Conservation (phyloP, 192 early-diverging fungal genomes). For the Coemansia sp. region DNA sequence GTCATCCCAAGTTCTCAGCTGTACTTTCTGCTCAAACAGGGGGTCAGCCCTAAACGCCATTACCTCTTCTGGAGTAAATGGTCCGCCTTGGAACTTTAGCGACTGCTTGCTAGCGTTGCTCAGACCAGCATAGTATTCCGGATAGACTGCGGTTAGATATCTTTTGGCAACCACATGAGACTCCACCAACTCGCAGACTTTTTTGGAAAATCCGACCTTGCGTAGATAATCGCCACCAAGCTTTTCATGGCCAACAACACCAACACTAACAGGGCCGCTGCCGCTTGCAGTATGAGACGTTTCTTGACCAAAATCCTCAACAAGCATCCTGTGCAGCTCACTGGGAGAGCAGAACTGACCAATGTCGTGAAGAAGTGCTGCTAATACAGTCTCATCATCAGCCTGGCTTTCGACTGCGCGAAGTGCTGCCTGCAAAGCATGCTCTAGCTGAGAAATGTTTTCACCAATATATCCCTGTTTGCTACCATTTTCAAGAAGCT, state of each 20-base stretch:
- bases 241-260: slow-evolving; percentile 55
- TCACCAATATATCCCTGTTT: slow-evolving; percentile 58
- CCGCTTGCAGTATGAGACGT: not conserved
- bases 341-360: slow-evolving; percentile 56
- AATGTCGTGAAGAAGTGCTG: slow-evolving; percentile 59
- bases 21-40: slow-evolving; percentile 54
- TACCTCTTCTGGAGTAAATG: slow-evolving; percentile 45
- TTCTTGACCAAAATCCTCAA: slow-evolving; percentile 20
- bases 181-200: slow-evolving; percentile 54
- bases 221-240: slow-evolving; percentile 58
- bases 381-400: slow-evolving; percentile 54
- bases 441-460: slow-evolving; percentile 56
- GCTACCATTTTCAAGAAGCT: slow-evolving; percentile 51
- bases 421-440: slow-evolving; percentile 56
- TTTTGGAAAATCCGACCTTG: slow-evolving; percentile 55
- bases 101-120: slow-evolving; percentile 56
- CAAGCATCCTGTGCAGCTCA: slow-evolving; percentile 52
- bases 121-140: slow-evolving; percentile 46
- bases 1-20: slow-evolving; percentile 58
- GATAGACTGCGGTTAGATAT: slow-evolving; percentile 55
- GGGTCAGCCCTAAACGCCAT: slow-evolving; percentile 52
- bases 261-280: slow-evolving; percentile 15
- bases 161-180: slow-evolving; percentile 59
- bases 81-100: slow-evolving; percentile 55
- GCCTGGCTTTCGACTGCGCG: slow-evolving; percentile 40